Conservation (phyloP, 192 early-diverging fungal species). For the Geranomyces variabilis region DNA sequence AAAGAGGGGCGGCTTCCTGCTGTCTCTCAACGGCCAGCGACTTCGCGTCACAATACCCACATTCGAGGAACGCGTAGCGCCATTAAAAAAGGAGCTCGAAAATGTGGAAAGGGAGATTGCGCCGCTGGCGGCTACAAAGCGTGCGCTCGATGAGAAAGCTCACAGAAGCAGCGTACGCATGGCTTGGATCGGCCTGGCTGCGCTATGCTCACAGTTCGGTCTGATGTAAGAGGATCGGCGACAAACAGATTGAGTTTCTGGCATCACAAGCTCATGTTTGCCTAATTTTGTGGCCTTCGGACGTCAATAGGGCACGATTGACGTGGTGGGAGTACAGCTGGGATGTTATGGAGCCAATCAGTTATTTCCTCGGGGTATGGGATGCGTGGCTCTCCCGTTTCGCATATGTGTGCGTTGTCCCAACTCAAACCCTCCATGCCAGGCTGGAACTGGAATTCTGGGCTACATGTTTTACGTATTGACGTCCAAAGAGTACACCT, state of each 20-base stretch:
- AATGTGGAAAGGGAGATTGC: constrained; percentile 25
- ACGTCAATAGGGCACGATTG: constrained; percentile 25
- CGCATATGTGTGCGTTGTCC: no score
- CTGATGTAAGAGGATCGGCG: constrained; percentile 33
- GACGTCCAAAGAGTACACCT: constrained; percentile 37
- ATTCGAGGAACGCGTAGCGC: constrained; percentile 28
- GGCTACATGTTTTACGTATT: constrained; percentile 45
- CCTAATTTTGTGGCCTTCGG: no score
- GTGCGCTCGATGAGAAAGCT: constrained; percentile 28
- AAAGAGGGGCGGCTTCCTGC: constrained; percentile 29
- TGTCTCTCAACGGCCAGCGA: constrained; percentile 1
- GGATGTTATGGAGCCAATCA: constrained; percentile 44
- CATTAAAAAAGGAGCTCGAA: constrained; percentile 23
- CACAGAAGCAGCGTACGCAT: constrained; percentile 20
- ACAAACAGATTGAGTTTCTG: no score
- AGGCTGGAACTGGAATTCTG: constrained; percentile 44
- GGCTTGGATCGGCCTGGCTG: constrained; percentile 34
- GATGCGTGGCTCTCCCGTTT: background rate
- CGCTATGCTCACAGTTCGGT: constrained; percentile 39
- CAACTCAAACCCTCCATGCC: background rate
- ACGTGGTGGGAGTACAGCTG: constrained; percentile 41
- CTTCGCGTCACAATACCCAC: constrained; percentile 23
- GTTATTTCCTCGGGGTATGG: constrained; percentile 34
- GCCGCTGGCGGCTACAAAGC: constrained; percentile 30
- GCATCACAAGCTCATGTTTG: no score